These are phyloP conservation scores for Dothideomycetes sp. DNA, from an alignment of 2,329 filamentous ascomycete genomes.

Conservation along the genomic window DNA sequence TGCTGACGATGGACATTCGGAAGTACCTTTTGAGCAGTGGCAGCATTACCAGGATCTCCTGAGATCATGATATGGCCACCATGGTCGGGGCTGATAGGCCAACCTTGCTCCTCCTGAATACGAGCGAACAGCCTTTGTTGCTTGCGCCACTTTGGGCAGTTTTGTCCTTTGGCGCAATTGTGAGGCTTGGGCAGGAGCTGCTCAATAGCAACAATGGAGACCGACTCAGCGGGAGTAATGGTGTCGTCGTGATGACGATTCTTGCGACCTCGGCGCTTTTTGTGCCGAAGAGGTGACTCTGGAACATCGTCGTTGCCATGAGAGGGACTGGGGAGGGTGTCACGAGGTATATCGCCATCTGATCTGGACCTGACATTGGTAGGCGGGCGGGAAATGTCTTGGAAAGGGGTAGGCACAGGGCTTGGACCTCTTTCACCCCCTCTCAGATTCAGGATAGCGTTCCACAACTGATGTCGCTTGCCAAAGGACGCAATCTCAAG, in stretches of 20 bases:
- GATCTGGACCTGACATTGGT: slow-evolving; percentile 25
- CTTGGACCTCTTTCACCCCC: slow-evolving; percentile 35
- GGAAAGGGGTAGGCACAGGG: slow-evolving; percentile 39
- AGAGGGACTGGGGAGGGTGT: slow-evolving; percentile 9
- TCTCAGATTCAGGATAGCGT: slow-evolving; percentile 63
- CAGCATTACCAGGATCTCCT: slow-evolving; percentile 69
- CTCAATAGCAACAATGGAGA: slow-evolving; percentile 87
- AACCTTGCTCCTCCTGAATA: slow-evolving; percentile 60
- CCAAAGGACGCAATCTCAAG: slow-evolving; percentile 74
- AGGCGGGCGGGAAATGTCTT: slow-evolving; percentile 39
- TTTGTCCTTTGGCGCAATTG: slow-evolving; percentile 75
- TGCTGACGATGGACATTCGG: slow-evolving; percentile 37
- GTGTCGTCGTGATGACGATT: slow-evolving; percentile 45
- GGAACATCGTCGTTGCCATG: slow-evolving; percentile 25
- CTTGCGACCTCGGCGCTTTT: slow-evolving; percentile 33
- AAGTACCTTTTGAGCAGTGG: slow-evolving; percentile 48
- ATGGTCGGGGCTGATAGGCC: slow-evolving; percentile 53
- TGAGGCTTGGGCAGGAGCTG: slow-evolving; percentile 79
- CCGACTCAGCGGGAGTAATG: slow-evolving; percentile 71
- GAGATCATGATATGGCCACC: slow-evolving; percentile 66
- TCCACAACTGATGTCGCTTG: slow-evolving; percentile 70
- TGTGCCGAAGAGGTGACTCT: slow-evolving; percentile 26
- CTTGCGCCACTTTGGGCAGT: slow-evolving; percentile 72
- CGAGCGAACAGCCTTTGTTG: slow-evolving; percentile 69
- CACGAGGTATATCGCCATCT: slow-evolving; percentile 12